A percentile compares a stretch with the other conserved stretches of the same genome.
Conservation (phyloP, 2,329 filamentous ascomycete species). For the Hypoxylon sp. region DNA sequence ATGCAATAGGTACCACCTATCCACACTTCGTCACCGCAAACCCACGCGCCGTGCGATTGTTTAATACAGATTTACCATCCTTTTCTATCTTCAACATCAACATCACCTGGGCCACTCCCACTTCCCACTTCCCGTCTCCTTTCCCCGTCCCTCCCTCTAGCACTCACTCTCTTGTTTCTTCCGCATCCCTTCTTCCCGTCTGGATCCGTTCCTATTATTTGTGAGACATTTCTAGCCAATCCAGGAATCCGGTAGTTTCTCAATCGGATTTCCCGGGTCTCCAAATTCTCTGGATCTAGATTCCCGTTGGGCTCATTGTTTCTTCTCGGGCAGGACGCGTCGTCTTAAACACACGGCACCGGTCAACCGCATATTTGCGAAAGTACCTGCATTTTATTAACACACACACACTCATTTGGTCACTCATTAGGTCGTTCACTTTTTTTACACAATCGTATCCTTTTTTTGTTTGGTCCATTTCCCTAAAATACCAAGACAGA, state of each 20-base stretch:
- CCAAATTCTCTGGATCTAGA: conserved; percentile 45
- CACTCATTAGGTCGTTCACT: conserved; percentile 34
- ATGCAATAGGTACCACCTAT: too few species aligned
- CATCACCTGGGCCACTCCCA: conserved; percentile 13
- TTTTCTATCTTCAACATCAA: conserved; percentile 39
- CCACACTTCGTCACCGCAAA: conserved; percentile 39
- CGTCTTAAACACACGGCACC: conserved; percentile 31
- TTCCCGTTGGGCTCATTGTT: conserved; percentile 48
- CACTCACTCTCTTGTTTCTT: conserved; percentile 42
- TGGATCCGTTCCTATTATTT: conserved; percentile 46
- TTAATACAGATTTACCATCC: conserved; percentile 39
- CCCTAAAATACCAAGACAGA: conserved; percentile 22
- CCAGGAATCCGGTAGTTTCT: conserved; percentile 42
- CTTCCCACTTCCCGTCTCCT: conserved; percentile 9
- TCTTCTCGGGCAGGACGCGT: conserved; percentile 45
- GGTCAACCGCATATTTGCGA: conserved; percentile 35
- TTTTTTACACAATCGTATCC: conserved; percentile 10
- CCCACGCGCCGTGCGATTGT: conserved; percentile 31
- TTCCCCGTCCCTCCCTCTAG: conserved; percentile 25
- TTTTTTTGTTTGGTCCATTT: conserved; percentile 22
- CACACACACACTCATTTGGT: conserved; percentile 41
- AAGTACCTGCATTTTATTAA: conserved; percentile 37
- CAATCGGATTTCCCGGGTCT: conserved; percentile 27
- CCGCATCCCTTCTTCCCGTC: conserved; percentile 42
- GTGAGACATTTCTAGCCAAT: conserved; percentile 45